These are phyloP conservation scores for Beauveria asiatica DNA, from an alignment of 2,329 filamentous ascomycete species.

Conservation along the genomic window DNA sequence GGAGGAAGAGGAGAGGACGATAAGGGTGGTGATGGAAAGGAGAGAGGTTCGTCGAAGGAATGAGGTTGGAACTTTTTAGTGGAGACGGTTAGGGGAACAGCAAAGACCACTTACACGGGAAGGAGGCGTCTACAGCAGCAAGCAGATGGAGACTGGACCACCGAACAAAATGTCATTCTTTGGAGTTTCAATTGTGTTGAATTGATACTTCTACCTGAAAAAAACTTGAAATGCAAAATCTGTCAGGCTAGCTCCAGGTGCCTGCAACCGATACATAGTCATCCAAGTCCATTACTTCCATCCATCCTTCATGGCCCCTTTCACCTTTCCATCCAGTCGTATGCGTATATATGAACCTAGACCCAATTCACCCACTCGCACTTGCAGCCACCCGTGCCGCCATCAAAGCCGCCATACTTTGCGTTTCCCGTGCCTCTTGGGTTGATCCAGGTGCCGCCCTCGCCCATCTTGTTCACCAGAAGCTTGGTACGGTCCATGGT, in stretches of 20 bases:
- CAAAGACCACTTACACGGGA: neutral
- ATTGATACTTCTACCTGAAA: neutral
- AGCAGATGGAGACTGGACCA: neutral
- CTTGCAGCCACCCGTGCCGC: slow-evolving; percentile 53
- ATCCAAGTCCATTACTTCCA: neutral
- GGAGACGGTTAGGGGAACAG: neutral
- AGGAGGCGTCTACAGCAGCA: neutral
- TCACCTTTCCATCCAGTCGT: neutral
- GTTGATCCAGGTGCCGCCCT: slow-evolving; percentile 47
- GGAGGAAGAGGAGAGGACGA: too few species aligned
- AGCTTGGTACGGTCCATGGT: slow-evolving; percentile 34
- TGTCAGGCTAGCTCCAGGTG: neutral
- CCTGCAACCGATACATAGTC: neutral
- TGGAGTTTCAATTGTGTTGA: neutral
- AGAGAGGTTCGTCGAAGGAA: neutral
- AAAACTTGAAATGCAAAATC: neutral
- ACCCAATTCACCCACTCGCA: slow-evolving; percentile 53
- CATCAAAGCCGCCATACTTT: slow-evolving; percentile 52
- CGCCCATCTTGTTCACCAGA: slow-evolving; percentile 40
- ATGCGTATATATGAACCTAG: neutral
- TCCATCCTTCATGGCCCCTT: neutral
- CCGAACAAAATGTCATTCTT: neutral
- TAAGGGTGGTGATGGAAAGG: neutral
- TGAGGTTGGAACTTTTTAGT: slow-evolving; percentile 2
- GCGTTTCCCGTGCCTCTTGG: slow-evolving; percentile 33